Evolutionary conservation across 345 rosid genomes (phyloP).

Genomic region (Melaleuca quinquenervia): DNA sequence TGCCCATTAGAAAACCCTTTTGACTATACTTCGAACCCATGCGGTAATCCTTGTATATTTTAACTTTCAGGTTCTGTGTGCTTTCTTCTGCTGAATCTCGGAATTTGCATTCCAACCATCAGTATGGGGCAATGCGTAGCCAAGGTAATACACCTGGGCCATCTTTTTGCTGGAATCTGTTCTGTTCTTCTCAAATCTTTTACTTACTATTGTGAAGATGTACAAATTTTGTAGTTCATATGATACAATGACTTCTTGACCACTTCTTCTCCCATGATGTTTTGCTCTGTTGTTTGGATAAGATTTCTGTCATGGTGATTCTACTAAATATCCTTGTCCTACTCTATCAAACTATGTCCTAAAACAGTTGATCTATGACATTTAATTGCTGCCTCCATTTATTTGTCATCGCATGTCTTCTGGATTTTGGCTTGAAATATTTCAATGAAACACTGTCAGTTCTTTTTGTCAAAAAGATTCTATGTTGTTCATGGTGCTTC

Average conservation of each 20-base stretch:
- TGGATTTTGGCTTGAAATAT: background rate
- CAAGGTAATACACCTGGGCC: background rate
- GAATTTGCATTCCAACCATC: background rate
- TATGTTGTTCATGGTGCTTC: background rate
- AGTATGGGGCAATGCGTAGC: background rate
- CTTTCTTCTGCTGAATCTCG: background rate
- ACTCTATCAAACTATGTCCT: background rate
- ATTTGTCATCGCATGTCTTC: background rate
- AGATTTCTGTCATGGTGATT: background rate
- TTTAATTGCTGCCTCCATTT: background rate
- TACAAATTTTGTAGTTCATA: background rate
- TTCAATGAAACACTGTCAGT: background rate
- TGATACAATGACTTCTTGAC: background rate
- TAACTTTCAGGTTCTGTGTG: background rate
- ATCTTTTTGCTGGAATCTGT: background rate
- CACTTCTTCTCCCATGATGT: background rate
- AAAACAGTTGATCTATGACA: background rate
- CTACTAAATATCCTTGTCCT: background rate
- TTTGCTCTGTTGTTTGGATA: background rate
- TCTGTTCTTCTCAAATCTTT: background rate
- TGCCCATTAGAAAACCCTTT: background rate
- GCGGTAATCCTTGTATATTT: background rate
- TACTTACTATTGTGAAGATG: background rate
- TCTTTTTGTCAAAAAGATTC: background rate
- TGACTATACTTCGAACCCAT: background rate